Evolutionary conservation across 208 protist species (phyloP).

Genomic region (Wallacemonas collosoma): DNA sequence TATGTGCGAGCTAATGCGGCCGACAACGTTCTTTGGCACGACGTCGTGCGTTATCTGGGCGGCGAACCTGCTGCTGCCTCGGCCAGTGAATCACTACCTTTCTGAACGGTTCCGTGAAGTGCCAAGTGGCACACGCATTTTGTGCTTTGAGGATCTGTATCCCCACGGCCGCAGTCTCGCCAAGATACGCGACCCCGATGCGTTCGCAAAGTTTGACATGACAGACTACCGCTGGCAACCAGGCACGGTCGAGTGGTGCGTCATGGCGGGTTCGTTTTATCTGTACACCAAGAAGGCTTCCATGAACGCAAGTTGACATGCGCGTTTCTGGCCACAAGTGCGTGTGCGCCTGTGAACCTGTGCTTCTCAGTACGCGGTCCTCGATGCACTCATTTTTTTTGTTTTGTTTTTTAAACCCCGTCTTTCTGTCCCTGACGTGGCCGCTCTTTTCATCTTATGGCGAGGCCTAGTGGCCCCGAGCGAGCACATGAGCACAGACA

Average conservation of each 20-base stretch:
- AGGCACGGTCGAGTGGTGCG: slow-evolving; percentile 74
- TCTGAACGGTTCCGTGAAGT: slow-evolving; percentile 63
- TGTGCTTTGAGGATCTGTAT: slow-evolving; percentile 82
- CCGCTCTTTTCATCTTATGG: too few relatives aligned
- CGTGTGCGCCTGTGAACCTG: not conserved
- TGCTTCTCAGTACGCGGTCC: slow-evolving; percentile 10
- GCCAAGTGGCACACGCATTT: slow-evolving; percentile 59
- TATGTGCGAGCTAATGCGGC: slow-evolving; percentile 54
- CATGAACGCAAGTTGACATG: too few relatives aligned
- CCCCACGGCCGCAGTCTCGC: slow-evolving; percentile 69
- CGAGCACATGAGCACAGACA: too few relatives aligned
- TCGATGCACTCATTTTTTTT: slow-evolving; percentile 5
- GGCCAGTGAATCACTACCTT: slow-evolving; percentile 72
- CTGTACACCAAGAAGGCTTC: slow-evolving; percentile 38
- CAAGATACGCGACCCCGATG: slow-evolving; percentile 66
- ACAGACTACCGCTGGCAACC: slow-evolving; percentile 74
- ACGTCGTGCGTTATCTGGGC: slow-evolving; percentile 65
- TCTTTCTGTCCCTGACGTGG: too few relatives aligned
- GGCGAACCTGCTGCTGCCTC: slow-evolving; percentile 74
- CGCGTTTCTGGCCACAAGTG: too few relatives aligned
- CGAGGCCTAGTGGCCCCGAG: too few relatives aligned
- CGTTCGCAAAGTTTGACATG: slow-evolving; percentile 75
- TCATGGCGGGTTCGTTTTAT: slow-evolving; percentile 57
- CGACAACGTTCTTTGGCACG: slow-evolving; percentile 31
- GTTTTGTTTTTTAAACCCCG: not conserved